These are phyloP conservation scores for Nelumbo lutea DNA, from an alignment of 164 flowering plant genomes.

Conservation along the genomic window DNA sequence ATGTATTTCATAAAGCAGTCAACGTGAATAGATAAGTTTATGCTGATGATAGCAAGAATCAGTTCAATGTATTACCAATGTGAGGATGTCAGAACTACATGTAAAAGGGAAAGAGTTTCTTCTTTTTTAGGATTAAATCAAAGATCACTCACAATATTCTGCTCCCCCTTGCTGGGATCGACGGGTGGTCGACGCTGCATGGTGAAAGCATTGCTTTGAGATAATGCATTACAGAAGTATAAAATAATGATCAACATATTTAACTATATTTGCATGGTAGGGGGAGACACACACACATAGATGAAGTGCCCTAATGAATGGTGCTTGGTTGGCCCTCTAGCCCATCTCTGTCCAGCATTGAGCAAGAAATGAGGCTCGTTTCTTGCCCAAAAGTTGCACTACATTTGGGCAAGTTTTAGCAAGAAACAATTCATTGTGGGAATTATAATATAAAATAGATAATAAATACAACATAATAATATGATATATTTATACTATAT, in stretches of 20 bases:
- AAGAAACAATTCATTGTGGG: too few relatives aligned
- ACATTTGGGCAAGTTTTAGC: too few relatives aligned
- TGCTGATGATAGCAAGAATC: background rate
- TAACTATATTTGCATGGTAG: background rate
- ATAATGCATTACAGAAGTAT: too few relatives aligned
- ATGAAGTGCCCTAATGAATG: background rate
- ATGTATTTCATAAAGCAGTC: background rate
- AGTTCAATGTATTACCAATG: background rate
- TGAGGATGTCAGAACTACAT: background rate
- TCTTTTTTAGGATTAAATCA: background rate
- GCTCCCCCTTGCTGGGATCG: constrained; percentile 48
- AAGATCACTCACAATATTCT: constrained; percentile 54
- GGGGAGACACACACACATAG: background rate
- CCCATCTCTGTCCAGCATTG: too few relatives aligned
- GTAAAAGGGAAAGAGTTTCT: background rate
- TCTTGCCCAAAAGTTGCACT: too few relatives aligned
- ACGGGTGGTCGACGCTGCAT: constrained; percentile 82
- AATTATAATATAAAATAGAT: too few relatives aligned
- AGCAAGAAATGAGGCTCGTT: too few relatives aligned
- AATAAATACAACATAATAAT: too few relatives aligned
- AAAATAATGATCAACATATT: background rate
- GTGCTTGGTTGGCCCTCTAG: too few relatives aligned
- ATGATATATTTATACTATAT: too few relatives aligned
- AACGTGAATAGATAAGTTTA: background rate
- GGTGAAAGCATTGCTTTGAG: constrained; percentile 1